Conservation (phyloP, 2,329 filamentous ascomycete genomes). For the Fonsecaea monophora region DNA sequence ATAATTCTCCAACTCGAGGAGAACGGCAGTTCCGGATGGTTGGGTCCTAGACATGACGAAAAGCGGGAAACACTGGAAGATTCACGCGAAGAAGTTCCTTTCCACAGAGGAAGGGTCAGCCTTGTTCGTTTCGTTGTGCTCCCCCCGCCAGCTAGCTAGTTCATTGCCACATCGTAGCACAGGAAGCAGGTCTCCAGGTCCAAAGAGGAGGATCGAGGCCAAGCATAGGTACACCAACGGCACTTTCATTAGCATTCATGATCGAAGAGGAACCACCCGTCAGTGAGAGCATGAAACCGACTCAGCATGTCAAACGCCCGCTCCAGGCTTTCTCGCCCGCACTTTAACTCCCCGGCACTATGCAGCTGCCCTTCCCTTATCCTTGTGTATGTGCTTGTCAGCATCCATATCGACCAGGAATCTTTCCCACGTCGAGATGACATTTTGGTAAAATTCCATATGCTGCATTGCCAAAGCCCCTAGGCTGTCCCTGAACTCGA, state of each 20-base stretch:
- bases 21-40: not conserved
- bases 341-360: not conserved
- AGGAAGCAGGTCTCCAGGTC: not conserved
- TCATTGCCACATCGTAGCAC: too few species aligned
- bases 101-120: not conserved
- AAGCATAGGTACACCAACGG: not conserved
- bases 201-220: not conserved
- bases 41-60: not conserved
- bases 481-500: conserved; percentile 88
- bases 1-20: not conserved
- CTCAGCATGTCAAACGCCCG: not conserved
- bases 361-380: conserved; percentile 32
- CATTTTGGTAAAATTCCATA: conserved; percentile 81
- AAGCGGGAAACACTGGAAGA: not conserved
- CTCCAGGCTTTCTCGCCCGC: not conserved
- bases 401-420: conserved; percentile 89
- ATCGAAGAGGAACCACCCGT: not conserved
- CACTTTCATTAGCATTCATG: not conserved
- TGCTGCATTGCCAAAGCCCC: conserved; percentile 84
- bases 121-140: not conserved
- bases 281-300: not conserved
- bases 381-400: conserved; percentile 49
- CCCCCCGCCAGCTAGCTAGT: too few species aligned
- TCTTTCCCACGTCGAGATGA: conserved; percentile 82
- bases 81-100: not conserved